Percentiles rank a stretch among this genome's conserved stretches.
Conservation (phyloP, 2,329 filamentous ascomycete species). For the Claviceps cyperi region DNA sequence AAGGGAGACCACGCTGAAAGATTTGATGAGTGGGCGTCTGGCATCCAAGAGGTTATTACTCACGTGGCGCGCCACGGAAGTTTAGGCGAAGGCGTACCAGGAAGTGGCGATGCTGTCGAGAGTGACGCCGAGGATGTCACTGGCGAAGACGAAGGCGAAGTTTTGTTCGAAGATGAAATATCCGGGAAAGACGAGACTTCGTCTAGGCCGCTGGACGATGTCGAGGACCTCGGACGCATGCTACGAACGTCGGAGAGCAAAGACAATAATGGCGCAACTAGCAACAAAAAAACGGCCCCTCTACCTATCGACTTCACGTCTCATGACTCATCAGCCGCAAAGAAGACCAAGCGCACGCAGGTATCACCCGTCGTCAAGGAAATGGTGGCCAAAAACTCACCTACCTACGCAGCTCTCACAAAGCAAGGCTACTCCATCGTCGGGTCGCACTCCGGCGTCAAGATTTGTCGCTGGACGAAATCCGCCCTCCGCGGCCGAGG, state of each 20-base stretch:
- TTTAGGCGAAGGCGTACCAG: conserved; percentile 51
- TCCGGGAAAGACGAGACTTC: conserved; percentile 19
- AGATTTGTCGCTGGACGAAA: conserved; percentile 98
- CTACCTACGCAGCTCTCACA: conserved; percentile 76
- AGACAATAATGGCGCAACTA: conserved; percentile 15
- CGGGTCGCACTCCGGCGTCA: conserved; percentile 88
- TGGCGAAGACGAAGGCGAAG: conserved; percentile 43
- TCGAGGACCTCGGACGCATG: conserved; percentile 69
- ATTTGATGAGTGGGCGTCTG: conserved; percentile 63
- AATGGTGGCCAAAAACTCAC: conserved; percentile 87
- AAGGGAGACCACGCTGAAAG: conserved; percentile 56
- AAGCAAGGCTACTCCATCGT: conserved; percentile 96
- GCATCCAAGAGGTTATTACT: conserved; percentile 56
- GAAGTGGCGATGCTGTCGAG: conserved; percentile 72
- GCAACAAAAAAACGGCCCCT: conserved; percentile 20
- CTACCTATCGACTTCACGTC: conserved; percentile 84
- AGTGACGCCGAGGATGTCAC: conserved; percentile 63
- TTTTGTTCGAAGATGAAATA: conserved; percentile 27
- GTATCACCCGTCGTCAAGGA: conserved; percentile 49
- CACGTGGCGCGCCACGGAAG: conserved; percentile 46
- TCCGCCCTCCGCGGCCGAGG: conserved; percentile 85
- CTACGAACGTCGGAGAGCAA: conserved; percentile 33
- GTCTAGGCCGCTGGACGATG: conserved; percentile 47
- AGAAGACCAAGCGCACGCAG: conserved; percentile 30
- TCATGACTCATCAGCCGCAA: conserved; percentile 33